Base-by-base conservation (phyloP, 2,329 filamentous ascomycete genomes). In the Sporothrix protearum region DNA sequence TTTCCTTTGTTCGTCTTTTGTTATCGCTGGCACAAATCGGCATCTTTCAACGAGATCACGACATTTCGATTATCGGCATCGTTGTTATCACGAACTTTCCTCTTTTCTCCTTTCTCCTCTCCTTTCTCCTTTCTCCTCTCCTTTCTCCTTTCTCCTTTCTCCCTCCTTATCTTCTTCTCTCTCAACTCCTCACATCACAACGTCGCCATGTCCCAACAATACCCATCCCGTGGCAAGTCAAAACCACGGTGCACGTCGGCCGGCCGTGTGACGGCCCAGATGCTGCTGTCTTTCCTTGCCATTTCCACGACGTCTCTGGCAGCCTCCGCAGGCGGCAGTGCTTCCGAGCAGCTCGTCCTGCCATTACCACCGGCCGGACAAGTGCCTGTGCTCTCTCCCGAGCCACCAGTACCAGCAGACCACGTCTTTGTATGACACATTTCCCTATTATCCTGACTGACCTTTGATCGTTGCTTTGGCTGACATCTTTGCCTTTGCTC, bases 271-370 rank as follows among this genome's bases (percentile, higher is more conserved):
- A 90, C 90, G 16, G 86, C 88, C 70, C 83, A 84, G 57, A 79
- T 91, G 64, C 81, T 93, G 72, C 81, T 93, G 74, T 90, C 89
- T 30, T 89, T 92, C 80, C 85, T 93, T 69, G 88, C 89, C 75
- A 80, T 89, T 76, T 83, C 86, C 25, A 80, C 83, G 25, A 77
- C 82, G 28, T 77, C 81, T 16, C 28, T 70, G 4, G 57, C 70
- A 59, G 79, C 80, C 63, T 80, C 80, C 22, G 76, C 77, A 73
- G 76, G 73, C 74, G 72, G 77, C 64, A 68, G 68, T 7, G 73
- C 74, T n/a, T 77, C 81, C 70, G 79, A 83, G 71, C 81, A 85
- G 68, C 76, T 83, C 7, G 76, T 85, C 51, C 76, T 87, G 22
- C 82, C 83, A 45, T 79, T 81, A 63, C 76, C 75, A 61, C 73